phyloP scores from a whole-genome alignment of 2,329 filamentous ascomycete genomes.

The Sporothrix schenckii region DNA sequence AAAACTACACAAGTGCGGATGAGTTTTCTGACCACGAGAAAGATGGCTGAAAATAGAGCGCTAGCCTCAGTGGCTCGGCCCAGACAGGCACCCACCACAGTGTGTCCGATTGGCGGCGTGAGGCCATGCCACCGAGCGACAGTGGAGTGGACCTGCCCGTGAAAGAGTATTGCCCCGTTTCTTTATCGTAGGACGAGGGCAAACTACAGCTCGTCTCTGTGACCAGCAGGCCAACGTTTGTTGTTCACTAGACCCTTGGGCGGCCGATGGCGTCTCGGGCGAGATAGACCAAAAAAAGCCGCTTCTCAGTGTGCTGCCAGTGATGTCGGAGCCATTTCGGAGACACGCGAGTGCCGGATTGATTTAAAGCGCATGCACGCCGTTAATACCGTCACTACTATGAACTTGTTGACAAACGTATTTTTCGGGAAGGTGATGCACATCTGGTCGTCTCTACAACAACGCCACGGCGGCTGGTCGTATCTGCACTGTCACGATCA shows the following conservation, averaged over 20 bases:
- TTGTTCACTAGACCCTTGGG: not conserved
- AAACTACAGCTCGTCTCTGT: not conserved
- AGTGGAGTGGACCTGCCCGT: not conserved
- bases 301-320: not conserved
- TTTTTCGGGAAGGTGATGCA: no score
- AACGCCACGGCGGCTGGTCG: not conserved
- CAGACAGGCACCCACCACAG: not conserved
- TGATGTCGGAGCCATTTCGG: not conserved
- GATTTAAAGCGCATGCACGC: no score
- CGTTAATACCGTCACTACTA: no score
- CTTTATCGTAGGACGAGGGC: not conserved
- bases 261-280: not conserved
- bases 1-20: not conserved
- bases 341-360: not conserved
- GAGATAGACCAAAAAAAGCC: not conserved
- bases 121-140: no score
- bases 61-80: slow-evolving; percentile 7
- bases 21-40: slow-evolving; percentile 2
- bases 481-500: no score
- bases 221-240: not conserved
- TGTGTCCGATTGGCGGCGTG: not conserved
- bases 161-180: not conserved
- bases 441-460: not conserved
- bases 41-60: not conserved
- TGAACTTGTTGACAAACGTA: no score